phyloP scores from a whole-genome alignment of 371 early-diverging fungal genomes.

The Lichtheimia ornata region DNA sequence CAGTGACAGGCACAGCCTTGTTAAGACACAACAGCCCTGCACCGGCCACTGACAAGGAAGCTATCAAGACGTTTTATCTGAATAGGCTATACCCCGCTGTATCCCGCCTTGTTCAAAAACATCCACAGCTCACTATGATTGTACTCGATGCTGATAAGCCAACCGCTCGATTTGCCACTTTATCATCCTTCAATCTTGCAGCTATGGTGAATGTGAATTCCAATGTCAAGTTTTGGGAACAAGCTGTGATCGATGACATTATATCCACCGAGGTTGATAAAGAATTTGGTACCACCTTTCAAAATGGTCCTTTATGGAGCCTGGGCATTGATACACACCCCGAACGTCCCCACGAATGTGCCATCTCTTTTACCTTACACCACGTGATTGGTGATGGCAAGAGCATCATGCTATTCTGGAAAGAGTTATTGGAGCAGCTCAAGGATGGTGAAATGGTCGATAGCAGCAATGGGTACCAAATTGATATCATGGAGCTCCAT shows the following conservation, averaged over 20 bases:
- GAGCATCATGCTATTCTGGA: slow-evolving; percentile 32
- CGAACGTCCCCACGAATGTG: slow-evolving; percentile 12
- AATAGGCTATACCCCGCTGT: slow-evolving; percentile 21
- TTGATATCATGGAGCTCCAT: not conserved
- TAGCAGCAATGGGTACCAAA: not conserved
- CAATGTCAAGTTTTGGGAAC: slow-evolving; percentile 12
- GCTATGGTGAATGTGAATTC: slow-evolving; percentile 14
- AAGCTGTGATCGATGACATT: slow-evolving; percentile 7
- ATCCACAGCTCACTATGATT: slow-evolving; percentile 26
- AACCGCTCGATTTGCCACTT: slow-evolving; percentile 25
- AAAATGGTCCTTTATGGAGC: slow-evolving; percentile 36
- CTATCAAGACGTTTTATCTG: slow-evolving; percentile 17
- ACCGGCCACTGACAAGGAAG: not conserved
- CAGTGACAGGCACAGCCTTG: slow-evolving; percentile 22
- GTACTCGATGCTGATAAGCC: slow-evolving; percentile 18
- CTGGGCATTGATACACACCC: slow-evolving; percentile 18
- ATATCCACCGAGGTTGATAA: slow-evolving; percentile 15
- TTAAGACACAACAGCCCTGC: slow-evolving; percentile 15
- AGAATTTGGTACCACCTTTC: slow-evolving; percentile 28
- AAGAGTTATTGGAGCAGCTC: slow-evolving; percentile 23
- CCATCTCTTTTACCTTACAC: slow-evolving; percentile 20
- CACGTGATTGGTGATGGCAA: slow-evolving; percentile 43
- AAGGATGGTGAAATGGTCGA: slow-evolving; percentile 7
- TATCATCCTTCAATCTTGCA: slow-evolving; percentile 21
- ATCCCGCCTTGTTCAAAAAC: slow-evolving; percentile 19